phyloP scores from a whole-genome alignment of 176 grass and related monocot species.

The Eragrostis curvula region DNA sequence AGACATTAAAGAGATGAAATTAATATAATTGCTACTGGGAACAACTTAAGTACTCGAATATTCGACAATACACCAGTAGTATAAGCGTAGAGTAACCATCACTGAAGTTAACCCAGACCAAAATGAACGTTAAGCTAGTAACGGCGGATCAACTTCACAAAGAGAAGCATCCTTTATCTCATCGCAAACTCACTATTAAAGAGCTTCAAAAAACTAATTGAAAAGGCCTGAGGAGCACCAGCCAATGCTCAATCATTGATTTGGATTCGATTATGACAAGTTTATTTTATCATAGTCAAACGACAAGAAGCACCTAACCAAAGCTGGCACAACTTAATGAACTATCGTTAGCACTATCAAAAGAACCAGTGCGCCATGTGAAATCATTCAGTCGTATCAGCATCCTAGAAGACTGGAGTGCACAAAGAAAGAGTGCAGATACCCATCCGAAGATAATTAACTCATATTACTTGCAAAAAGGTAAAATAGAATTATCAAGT shows the following conservation, averaged over 20 bases:
- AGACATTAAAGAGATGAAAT: slow-evolving; percentile 34
- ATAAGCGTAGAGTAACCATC: not conserved
- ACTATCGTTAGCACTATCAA: slow-evolving; percentile 9
- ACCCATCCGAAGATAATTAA: not conserved
- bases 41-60: not conserved
- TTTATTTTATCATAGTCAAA: slow-evolving; percentile 37
- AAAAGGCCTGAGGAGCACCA: slow-evolving; percentile 5
- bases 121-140: slow-evolving; percentile 18
- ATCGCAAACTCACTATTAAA: not conserved
- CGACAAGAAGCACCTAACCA: slow-evolving; percentile 25
- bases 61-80: not conserved
- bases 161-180: slow-evolving; percentile 7
- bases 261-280: not conserved
- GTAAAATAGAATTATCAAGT: not conserved
- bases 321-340: slow-evolving; percentile 33
- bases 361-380: slow-evolving; percentile 6
- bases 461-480: not conserved
- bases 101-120: not conserved
- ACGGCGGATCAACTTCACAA: slow-evolving; percentile 5
- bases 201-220: not conserved
- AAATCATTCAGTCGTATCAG: slow-evolving; percentile 29
- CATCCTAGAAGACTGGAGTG: not conserved
- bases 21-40: slow-evolving; percentile 24
- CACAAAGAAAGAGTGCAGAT: not conserved
- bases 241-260: slow-evolving; percentile 20